phyloP scores from a whole-genome alignment of 2,329 filamentous ascomycete genomes.

The Trichoderma arundinaceum region DNA sequence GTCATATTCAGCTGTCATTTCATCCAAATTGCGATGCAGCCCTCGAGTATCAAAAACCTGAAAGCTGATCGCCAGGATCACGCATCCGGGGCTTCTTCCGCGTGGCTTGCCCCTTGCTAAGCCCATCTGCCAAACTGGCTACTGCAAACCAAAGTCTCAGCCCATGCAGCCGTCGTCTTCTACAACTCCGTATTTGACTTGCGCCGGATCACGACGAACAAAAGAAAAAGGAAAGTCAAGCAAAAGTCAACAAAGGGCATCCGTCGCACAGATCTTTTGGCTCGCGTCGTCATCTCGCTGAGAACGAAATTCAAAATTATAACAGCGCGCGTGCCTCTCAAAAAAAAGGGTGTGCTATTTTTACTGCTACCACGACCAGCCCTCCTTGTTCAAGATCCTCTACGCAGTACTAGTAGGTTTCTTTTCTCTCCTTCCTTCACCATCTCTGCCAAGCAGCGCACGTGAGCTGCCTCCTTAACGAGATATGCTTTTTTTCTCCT shows the following conservation, averaged over 20 bases:
- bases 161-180: conserved; percentile 12
- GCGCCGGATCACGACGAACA: background rate
- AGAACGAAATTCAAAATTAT: background rate
- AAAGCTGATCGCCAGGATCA: conserved; percentile 17
- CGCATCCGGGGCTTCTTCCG: conserved; percentile 20
- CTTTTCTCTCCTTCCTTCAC: background rate
- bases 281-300: conserved; percentile 7
- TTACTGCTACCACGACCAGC: background rate
- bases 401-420: no score
- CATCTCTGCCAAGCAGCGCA: background rate
- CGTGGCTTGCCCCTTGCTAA: conserved; percentile 20
- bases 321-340: background rate
- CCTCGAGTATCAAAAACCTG: background rate
- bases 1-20: background rate
- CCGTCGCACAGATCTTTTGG: background rate
- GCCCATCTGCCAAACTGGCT: conserved; percentile 23
- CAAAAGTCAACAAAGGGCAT: background rate
- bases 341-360: conserved; percentile 5
- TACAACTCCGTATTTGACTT: background rate
- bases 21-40: background rate
- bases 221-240: background rate
- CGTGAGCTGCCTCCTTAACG: conserved; percentile 26
- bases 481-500: conserved; percentile 10
- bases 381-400: background rate
- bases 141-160: conserved; percentile 22